These are phyloP conservation scores for Hymenoscyphus occultus DNA, from an alignment of 2,329 filamentous ascomycete species.

Conservation along the genomic window DNA sequence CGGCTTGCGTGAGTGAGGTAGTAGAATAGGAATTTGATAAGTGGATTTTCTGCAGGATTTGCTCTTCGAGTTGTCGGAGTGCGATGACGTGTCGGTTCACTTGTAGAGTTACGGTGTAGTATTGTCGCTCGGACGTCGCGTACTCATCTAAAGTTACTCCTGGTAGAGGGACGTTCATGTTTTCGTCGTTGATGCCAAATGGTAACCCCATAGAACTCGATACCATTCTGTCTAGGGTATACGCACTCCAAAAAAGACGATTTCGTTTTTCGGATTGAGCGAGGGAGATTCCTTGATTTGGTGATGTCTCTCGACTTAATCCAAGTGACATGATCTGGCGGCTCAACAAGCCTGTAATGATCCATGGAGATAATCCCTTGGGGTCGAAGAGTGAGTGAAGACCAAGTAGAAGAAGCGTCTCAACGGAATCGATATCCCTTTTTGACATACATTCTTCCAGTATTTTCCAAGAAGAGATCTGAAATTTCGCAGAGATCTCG, in stretches of 20 bases:
- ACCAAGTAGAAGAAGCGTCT: conserved; percentile 4
- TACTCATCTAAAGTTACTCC: conserved; percentile 2
- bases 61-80: conserved; percentile 2
- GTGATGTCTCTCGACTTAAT: background rate
- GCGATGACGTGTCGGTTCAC: conserved; percentile 5
- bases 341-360: background rate
- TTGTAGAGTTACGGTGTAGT: conserved; percentile 5
- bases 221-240: background rate
- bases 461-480: conserved; percentile 1
- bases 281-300: background rate
- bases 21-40: conserved; percentile 3
- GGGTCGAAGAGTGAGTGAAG: conserved; percentile 4
- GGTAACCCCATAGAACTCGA: conserved; percentile 1
- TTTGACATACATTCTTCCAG: conserved; percentile 3
- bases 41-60: conserved; percentile 4
- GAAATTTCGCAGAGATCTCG: background rate
- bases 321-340: conserved; percentile 3
- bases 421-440: background rate
- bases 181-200: conserved; percentile 6
- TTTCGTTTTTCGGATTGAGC: background rate
- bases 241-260: conserved; percentile 4
- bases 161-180: conserved; percentile 6
- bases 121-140: background rate
- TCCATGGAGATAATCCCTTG: background rate
- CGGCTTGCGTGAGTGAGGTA: background rate